phyloP scores from a whole-genome alignment of 1,284 basidiomycete species.

The Anthracocystis panici-leucophaei region DNA sequence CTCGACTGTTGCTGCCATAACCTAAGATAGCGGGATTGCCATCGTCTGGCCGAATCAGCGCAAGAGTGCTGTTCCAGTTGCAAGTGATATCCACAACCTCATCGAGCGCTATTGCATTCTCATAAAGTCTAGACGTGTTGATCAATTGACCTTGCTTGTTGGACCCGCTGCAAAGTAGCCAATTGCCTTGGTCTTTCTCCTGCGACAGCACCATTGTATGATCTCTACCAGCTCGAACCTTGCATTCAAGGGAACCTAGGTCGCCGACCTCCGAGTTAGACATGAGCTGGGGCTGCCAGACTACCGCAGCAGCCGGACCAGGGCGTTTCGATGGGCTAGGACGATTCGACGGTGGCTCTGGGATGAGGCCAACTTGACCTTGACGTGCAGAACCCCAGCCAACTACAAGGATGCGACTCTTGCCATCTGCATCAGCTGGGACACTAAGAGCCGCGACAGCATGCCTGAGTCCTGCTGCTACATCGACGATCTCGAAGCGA shows the following conservation, averaged over 20 bases:
- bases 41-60: constrained; percentile 5
- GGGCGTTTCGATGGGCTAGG: constrained; percentile 10
- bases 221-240: constrained; percentile 34
- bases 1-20: constrained; percentile 42
- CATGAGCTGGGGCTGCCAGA: constrained; percentile 36
- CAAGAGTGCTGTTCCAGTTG: constrained; percentile 47
- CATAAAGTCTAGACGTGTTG: constrained; percentile 1
- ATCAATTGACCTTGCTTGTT: constrained; percentile 28
- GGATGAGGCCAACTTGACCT: constrained; percentile 30
- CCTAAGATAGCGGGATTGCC: constrained; percentile 5
- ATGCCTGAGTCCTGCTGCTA: constrained; percentile 39
- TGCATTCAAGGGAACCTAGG: not conserved
- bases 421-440: not conserved
- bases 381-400: constrained; percentile 51
- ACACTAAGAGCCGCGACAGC: constrained; percentile 21
- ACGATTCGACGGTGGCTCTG: constrained; percentile 1
- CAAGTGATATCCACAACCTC: constrained; percentile 26
- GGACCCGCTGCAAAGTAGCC: constrained; percentile 29
- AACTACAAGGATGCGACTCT: constrained; percentile 13
- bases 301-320: constrained; percentile 22
- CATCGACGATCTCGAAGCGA: constrained; percentile 12
- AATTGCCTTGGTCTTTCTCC: not conserved
- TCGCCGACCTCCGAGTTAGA: constrained; percentile 14
- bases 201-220: constrained; percentile 30
- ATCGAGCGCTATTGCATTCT: not conserved